A percentile compares a stretch with the other conserved stretches of the same genome.
phyloP scores from a whole-genome alignment of 345 rosid species.

The Salix purpurea region DNA sequence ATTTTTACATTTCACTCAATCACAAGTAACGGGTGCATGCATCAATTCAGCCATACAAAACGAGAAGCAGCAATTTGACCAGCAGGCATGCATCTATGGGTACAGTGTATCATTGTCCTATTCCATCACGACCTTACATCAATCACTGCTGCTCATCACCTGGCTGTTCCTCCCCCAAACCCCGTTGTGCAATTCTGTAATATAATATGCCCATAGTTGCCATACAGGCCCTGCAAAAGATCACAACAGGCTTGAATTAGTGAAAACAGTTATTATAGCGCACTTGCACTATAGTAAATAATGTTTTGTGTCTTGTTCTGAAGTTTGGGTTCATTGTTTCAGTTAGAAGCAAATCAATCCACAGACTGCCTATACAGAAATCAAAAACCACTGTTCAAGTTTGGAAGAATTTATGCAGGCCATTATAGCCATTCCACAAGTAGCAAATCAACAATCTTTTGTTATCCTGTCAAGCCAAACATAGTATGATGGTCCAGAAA shows the following conservation, averaged over 20 bases:
- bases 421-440: background rate
- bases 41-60: background rate
- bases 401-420: background rate
- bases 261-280: background rate
- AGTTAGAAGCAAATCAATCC: background rate
- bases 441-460: background rate
- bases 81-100: background rate
- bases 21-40: background rate
- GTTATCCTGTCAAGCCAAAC: background rate
- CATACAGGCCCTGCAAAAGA: slow-evolving; percentile 85
- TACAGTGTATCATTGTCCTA: background rate
- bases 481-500: background rate
- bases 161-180: slow-evolving; percentile 49
- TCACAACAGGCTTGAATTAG: background rate
- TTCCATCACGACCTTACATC: background rate
- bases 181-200: slow-evolving; percentile 84
- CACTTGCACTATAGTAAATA: background rate
- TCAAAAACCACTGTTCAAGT: background rate
- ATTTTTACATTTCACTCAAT: slow-evolving; percentile 2
- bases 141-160: slow-evolving; percentile 58
- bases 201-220: slow-evolving; percentile 96
- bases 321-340: background rate
- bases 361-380: background rate
- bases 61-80: background rate
- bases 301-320: background rate